phyloP scores from a whole-genome alignment of 176 grass and related monocot species.

The Stipa capillata region DNA sequence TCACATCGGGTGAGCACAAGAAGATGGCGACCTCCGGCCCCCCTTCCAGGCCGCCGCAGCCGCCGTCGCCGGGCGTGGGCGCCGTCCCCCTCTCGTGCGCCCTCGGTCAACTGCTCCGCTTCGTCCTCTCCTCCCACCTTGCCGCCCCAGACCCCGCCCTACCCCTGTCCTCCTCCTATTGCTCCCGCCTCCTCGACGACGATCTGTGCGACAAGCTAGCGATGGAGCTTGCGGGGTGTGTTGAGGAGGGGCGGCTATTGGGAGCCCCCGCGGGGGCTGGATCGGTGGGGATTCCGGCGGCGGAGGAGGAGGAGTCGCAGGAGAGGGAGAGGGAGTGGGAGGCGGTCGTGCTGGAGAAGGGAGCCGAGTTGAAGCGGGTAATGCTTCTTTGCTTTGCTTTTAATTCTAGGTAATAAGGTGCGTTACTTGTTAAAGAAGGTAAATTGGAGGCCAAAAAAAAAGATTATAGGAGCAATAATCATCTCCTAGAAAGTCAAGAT shows the following conservation, averaged over 20 bases:
- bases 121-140: slow-evolving; percentile 47
- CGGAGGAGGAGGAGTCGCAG: slow-evolving; percentile 6
- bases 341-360: slow-evolving; percentile 40
- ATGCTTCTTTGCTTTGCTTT: neutral
- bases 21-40: slow-evolving; percentile 8
- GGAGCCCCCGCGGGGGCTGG: neutral
- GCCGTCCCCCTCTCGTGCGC: slow-evolving; percentile 36
- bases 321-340: slow-evolving; percentile 43
- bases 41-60: neutral
- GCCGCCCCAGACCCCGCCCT: slow-evolving; percentile 3
- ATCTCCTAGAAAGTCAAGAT: neutral
- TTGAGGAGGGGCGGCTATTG: slow-evolving; percentile 31
- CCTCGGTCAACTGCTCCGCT: slow-evolving; percentile 48
- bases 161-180: slow-evolving; percentile 36
- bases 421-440: neutral
- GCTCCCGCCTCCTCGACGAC: slow-evolving; percentile 47
- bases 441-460: neutral
- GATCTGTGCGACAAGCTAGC: slow-evolving; percentile 49
- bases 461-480: neutral
- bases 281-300: slow-evolving; percentile 13
- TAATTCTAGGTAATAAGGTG: neutral
- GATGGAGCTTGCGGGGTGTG: slow-evolving; percentile 7
- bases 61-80: slow-evolving; percentile 36
- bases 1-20: too few species aligned
- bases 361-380: slow-evolving; percentile 43